Conservation (phyloP, 306 rosid species). For the Sicyos edulis region DNA sequence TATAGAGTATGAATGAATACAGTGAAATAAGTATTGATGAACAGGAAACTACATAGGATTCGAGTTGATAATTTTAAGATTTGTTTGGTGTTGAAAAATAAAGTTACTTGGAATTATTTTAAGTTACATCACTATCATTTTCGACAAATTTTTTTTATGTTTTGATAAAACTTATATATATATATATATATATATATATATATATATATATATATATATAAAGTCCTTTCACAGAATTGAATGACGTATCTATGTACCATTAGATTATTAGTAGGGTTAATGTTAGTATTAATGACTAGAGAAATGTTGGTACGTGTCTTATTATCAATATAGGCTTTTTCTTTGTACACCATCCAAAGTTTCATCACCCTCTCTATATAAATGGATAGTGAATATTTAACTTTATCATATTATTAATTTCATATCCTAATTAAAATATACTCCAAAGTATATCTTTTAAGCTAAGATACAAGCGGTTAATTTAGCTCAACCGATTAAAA, state of each 20-base stretch:
- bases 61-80: not conserved
- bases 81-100: not conserved
- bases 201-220: too few relatives aligned
- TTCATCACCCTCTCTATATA: not conserved
- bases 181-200: too few relatives aligned
- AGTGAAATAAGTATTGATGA: not conserved
- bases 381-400: not conserved
- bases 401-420: not conserved
- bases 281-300: too few relatives aligned
- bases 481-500: not conserved
- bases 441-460: not conserved
- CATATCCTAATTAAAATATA: not conserved
- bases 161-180: too few relatives aligned
- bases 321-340: not conserved
- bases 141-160: not conserved
- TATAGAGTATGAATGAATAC: not conserved
- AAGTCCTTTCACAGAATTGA: too few relatives aligned
- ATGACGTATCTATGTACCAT: too few relatives aligned
- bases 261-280: too few relatives aligned
- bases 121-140: not conserved
- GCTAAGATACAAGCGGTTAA: not conserved
- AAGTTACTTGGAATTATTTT: not conserved
- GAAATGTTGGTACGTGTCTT: not conserved
- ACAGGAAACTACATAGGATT: constrained; percentile 15
- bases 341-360: not conserved